These are phyloP conservation scores for Leccinum fibrillosum DNA, from an alignment of 768 basidiomycete species.

Conservation along the genomic window DNA sequence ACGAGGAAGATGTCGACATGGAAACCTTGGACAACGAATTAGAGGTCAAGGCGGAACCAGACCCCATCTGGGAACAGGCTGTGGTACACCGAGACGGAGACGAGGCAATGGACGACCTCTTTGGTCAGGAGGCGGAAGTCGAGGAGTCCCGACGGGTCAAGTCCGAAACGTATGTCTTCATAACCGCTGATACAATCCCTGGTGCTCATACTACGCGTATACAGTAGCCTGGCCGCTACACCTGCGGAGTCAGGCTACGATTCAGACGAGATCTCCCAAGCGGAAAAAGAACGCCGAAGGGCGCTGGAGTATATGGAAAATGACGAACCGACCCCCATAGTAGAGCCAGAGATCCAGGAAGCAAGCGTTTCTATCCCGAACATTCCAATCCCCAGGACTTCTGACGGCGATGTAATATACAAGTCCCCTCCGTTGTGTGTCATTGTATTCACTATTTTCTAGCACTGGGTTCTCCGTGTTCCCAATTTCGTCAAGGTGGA, in stretches of 20 bases:
- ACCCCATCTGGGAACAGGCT: constrained; percentile 18
- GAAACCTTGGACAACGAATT: constrained; percentile 14
- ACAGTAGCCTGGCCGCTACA: constrained; percentile 37
- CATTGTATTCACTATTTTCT: constrained; percentile 6
- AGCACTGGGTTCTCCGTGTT: constrained; percentile 88
- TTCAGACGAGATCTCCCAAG: constrained; percentile 67
- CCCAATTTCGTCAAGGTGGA: constrained; percentile 94
- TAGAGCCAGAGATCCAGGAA: constrained; percentile 51
- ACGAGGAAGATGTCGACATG: constrained; percentile 44
- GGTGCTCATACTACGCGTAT: constrained; percentile 16
- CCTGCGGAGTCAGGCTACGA: constrained; percentile 44
- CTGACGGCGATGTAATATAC: constrained; percentile 72
- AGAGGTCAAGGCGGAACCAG: constrained; percentile 18
- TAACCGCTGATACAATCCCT: constrained; percentile 5
- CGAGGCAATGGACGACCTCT: constrained; percentile 74
- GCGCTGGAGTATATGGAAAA: constrained; percentile 83
- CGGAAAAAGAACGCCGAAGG: constrained; percentile 54
- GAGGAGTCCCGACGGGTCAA: constrained; percentile 40
- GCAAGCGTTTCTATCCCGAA: constrained; percentile 84
- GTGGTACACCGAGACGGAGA: constrained; percentile 27
- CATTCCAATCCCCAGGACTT: constrained; percentile 73
- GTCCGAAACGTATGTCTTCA: constrained; percentile 42
- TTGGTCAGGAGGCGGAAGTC: constrained; percentile 64
- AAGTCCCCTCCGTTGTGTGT: background rate
- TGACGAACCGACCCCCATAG: constrained; percentile 55